Evolutionary conservation across 306 rosid genomes (phyloP).

Genomic region (Fagus sylvatica): DNA sequence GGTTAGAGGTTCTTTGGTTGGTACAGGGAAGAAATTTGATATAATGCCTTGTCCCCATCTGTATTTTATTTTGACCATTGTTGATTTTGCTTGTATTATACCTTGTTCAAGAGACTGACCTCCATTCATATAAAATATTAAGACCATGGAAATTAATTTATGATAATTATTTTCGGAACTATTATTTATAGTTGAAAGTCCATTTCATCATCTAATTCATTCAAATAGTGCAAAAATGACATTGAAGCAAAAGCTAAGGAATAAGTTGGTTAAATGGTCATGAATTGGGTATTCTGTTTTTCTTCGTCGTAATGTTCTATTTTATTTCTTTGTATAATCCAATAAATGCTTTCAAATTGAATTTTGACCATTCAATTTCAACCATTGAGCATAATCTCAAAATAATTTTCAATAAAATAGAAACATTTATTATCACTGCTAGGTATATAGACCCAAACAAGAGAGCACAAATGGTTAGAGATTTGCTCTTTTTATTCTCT

Average conservation of each 20-base stretch:
- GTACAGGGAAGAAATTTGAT: neutral
- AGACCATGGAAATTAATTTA: neutral
- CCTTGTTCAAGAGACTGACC: neutral
- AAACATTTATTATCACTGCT: neutral
- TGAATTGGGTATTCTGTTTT: too few species aligned
- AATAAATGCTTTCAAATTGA: too few species aligned
- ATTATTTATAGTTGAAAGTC: too few species aligned
- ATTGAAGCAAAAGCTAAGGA: neutral
- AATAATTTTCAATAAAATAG: neutral
- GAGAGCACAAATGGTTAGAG: too few species aligned
- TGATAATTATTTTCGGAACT: neutral
- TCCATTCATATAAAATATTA: neutral
- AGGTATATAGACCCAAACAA: too few species aligned
- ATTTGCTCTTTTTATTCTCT: too few species aligned
- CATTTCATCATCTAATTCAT: neutral
- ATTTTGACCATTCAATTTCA: neutral
- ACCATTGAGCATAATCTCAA: neutral
- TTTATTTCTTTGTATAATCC: too few species aligned
- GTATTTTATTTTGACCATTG: neutral
- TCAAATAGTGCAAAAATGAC: too few species aligned
- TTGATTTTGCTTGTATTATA: neutral
- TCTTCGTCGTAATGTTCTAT: too few species aligned
- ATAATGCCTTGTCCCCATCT: neutral
- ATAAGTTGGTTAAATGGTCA: too few species aligned
- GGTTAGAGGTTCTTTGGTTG: neutral